phyloP scores from a whole-genome alignment of 73 alveolate species.

The Uronychia binucleata region DNA sequence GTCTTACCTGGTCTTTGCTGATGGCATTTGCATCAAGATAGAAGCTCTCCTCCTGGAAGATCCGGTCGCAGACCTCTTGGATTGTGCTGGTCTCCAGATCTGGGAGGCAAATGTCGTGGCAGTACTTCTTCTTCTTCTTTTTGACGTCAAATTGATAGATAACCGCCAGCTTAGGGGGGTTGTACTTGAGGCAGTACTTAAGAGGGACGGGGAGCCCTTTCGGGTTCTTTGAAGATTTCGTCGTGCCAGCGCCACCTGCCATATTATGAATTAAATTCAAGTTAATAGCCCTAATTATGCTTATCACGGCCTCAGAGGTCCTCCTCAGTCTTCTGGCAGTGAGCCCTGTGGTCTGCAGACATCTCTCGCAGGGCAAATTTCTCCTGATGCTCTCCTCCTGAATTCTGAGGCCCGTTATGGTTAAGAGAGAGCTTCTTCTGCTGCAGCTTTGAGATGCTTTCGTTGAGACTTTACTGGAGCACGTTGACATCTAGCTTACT shows the following conservation, averaged over 20 bases:
- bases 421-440: too few species aligned
- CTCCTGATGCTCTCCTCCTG: too few species aligned
- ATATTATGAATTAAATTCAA: too few species aligned
- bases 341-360: too few species aligned
- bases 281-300: too few species aligned
- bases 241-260: background rate
- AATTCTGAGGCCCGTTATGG: too few species aligned
- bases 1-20: background rate
- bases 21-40: background rate
- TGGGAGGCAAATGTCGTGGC: conserved; percentile 1
- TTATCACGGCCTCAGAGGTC: too few species aligned
- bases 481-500: too few species aligned
- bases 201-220: background rate
- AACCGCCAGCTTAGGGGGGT: background rate
- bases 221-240: background rate
- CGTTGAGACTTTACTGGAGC: too few species aligned
- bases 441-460: too few species aligned
- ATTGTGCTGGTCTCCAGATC: background rate
- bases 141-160: background rate
- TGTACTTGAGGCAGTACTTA: background rate
- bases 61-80: background rate
- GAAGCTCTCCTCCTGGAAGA: background rate
- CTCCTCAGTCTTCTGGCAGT: too few species aligned
- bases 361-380: too few species aligned
- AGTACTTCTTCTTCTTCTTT: background rate